Conservation (phyloP, 768 basidiomycete genomes). For the Tubosaeta sp. region DNA sequence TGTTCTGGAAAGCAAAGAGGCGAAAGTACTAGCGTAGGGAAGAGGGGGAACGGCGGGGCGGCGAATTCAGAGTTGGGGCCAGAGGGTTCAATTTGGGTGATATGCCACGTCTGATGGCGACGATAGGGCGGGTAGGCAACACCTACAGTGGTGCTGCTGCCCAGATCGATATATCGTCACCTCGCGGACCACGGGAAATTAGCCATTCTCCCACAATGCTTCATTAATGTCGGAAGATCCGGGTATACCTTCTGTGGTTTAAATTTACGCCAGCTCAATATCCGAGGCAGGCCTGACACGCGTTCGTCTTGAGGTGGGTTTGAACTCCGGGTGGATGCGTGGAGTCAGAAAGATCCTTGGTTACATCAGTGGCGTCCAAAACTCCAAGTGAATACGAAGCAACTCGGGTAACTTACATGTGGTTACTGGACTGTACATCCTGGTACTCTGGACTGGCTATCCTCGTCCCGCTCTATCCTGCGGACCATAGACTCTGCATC, state of each 20-base stretch:
- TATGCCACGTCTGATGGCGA: slow-evolving; percentile 3
- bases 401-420: slow-evolving; percentile 4
- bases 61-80: neutral
- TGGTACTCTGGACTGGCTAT: neutral
- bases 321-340: neutral
- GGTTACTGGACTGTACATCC: slow-evolving; percentile 20
- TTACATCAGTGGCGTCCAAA: neutral
- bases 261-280: neutral
- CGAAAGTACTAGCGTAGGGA: neutral
- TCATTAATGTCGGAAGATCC: slow-evolving; percentile 15
- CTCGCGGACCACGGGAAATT: neutral
- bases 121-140: neutral
- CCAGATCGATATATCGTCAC: slow-evolving; percentile 7
- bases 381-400: slow-evolving; percentile 2
- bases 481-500: slow-evolving; percentile 18
- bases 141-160: neutral
- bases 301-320: neutral
- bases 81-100: slow-evolving; percentile 1
- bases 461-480: slow-evolving; percentile 15
- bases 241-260: neutral
- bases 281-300: neutral
- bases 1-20: neutral
- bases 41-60: neutral
- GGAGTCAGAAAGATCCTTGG: too few species aligned
- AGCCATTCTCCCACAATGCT: slow-evolving; percentile 8